phyloP scores from a whole-genome alignment of 75 land plant species.

The Selaginella moellendorffii region DNA sequence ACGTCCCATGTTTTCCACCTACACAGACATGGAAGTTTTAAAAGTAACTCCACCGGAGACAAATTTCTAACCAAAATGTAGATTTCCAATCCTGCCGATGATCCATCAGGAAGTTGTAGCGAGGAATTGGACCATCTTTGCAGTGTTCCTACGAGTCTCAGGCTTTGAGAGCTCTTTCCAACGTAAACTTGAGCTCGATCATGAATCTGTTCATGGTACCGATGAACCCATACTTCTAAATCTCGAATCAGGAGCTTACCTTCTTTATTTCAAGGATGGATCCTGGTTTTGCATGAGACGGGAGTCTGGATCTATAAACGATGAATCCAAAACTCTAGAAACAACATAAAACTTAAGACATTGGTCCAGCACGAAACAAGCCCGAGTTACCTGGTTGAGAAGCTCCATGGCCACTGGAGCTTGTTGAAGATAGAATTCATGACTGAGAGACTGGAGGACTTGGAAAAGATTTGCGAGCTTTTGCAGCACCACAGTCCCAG shows the following conservation, averaged over 20 bases:
- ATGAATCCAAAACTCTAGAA: slow-evolving; percentile 83
- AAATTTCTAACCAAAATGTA: slow-evolving; percentile 50
- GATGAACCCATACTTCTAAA: not conserved
- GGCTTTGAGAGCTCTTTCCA: slow-evolving; percentile 21
- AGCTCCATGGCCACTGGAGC: slow-evolving; percentile 65
- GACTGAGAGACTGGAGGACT: slow-evolving; percentile 21
- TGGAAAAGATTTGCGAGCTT: slow-evolving; percentile 37
- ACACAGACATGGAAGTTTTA: not conserved
- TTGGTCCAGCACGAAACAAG: no score
- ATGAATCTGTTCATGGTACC: slow-evolving; percentile 40
- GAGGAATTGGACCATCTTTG: slow-evolving; percentile 63
- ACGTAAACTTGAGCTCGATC: slow-evolving; percentile 85
- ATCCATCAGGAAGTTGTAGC: slow-evolving; percentile 32
- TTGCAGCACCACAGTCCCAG: slow-evolving; percentile 40
- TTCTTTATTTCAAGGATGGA: slow-evolving; percentile 44
- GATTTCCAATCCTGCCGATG: slow-evolving; percentile 36
- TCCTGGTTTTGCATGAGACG: slow-evolving; percentile 16
- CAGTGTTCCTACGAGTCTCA: slow-evolving; percentile 40
- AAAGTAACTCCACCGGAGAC: no score
- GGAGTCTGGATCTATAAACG: slow-evolving; percentile 36
- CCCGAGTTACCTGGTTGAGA: slow-evolving; percentile 55
- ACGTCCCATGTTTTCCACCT: slow-evolving; percentile 93
- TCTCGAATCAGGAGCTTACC: slow-evolving; percentile 30
- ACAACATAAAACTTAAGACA: no score
- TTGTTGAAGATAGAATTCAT: slow-evolving; percentile 32